phyloP scores from a whole-genome alignment of 2,329 filamentous ascomycete species.

The Neonectria sp. region DNA sequence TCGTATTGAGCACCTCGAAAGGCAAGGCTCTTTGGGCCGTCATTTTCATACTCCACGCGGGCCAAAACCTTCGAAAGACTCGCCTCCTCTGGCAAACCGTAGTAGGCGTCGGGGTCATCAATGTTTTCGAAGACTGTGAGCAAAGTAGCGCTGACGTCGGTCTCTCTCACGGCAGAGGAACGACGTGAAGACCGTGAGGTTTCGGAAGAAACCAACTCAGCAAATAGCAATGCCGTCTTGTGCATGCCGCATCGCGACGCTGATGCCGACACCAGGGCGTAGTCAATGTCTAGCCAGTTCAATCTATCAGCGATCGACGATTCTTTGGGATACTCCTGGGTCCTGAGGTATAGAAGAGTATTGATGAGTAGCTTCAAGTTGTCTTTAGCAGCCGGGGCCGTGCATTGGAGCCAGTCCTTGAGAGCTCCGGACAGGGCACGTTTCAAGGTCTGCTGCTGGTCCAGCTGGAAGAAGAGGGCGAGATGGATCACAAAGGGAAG shows the following conservation, averaged over 20 bases:
- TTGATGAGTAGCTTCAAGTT: constrained; percentile 83
- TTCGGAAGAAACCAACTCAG: constrained; percentile 79
- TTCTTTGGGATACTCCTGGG: constrained; percentile 82
- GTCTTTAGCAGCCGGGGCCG: constrained; percentile 61
- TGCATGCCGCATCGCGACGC: constrained; percentile 87
- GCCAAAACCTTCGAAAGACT: constrained; percentile 84
- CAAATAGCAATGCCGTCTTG: constrained; percentile 87
- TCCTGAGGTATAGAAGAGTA: constrained; percentile 88
- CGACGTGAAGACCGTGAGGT: constrained; percentile 73
- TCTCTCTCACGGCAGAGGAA: constrained; percentile 71
- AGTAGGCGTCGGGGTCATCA: constrained; percentile 96
- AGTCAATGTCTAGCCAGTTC: constrained; percentile 90
- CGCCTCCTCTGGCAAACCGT: constrained; percentile 86
- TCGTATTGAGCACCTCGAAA: constrained; percentile 95
- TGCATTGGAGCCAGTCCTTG: constrained; percentile 72
- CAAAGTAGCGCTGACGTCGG: constrained; percentile 77
- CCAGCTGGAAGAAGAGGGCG: constrained; percentile 78
- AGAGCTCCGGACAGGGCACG: constrained; percentile 76
- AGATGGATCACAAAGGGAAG: constrained; percentile 91
- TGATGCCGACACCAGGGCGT: constrained; percentile 76
- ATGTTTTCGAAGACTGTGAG: constrained; percentile 91
- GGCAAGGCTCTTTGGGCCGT: constrained; percentile 88
- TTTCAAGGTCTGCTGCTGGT: constrained; percentile 72
- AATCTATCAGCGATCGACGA: constrained; percentile 83
- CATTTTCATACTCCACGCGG: constrained; percentile 89